Evolutionary conservation across 345 rosid genomes (phyloP), one percentile per base, ranked within the genome.

Genomic region (Populus euphratica): DNA sequence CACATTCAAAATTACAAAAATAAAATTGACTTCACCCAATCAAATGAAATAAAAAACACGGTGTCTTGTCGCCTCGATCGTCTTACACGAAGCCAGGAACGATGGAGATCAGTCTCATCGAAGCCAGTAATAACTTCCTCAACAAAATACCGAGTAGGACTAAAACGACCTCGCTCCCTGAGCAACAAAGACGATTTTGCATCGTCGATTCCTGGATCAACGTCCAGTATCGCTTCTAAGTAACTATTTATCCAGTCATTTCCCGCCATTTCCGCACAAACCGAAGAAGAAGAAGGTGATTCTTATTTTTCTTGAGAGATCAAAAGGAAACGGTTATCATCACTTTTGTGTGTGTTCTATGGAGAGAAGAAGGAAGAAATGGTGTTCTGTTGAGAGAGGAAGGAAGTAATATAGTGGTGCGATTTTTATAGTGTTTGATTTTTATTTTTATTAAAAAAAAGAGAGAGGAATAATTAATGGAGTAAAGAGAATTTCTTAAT

Each of bases 181-280:
- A 95, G 89, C 85, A 95, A 88, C 79, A 95, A 85, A 11, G 99
- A 93, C 11, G 98, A 83, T 67, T 88, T 90, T 70, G 78, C 88
- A 78, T 93, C 94, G 65, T 90, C 96, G 20, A 92, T 93, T 0
- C 90, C 92, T 0, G 89, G 97, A 68, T 97, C 98, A 10, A 95
- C 98, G 79, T 95, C 99, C 23, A 95, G 89, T 70, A 95, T 95
- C 74, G 99, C 99, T 81, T 95, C 98, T 41, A 95, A 86, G 86
- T 95, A 95, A 79, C 99, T 93, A 88, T 93, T 95, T n/a, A 95
- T 87, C 99, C 99, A 95, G 81, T 95, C 99, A 86, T 95, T 95
- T 69, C 97, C 99, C 67, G 98, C 99, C 99, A 93, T 93, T 76
- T 79, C 36, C 4, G 36, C 27, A 63, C 17, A 23, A 63, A 63